phyloP scores from a whole-genome alignment of 2,329 filamentous ascomycete species.

The Sarocladium brachiariae region DNA sequence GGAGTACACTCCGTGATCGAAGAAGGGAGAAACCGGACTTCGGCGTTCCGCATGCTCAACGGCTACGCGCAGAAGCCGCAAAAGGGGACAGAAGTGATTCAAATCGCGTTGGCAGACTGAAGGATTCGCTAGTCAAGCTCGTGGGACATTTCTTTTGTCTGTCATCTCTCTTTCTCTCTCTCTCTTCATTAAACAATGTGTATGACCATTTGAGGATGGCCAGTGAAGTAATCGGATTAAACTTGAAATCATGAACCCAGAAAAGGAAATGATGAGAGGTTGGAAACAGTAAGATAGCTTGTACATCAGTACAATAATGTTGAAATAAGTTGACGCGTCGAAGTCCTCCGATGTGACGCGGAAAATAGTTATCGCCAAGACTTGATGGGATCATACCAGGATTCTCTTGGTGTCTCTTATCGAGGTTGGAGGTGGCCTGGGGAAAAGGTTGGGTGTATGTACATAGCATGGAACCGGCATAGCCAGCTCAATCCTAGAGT shows the following conservation, averaged over 20 bases:
- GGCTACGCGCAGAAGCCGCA: slow-evolving; percentile 59
- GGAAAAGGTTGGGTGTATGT: too few species aligned
- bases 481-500: too few species aligned
- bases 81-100: slow-evolving; percentile 29
- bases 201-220: neutral
- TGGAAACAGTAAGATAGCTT: neutral
- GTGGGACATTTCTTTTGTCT: neutral
- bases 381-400: too few species aligned
- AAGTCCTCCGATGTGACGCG: too few species aligned
- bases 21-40: slow-evolving; percentile 52
- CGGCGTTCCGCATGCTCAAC: slow-evolving; percentile 54
- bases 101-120: slow-evolving; percentile 24
- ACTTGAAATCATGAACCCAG: too few species aligned
- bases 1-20: slow-evolving; percentile 55
- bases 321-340: too few species aligned
- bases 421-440: too few species aligned
- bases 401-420: too few species aligned
- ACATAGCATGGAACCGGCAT: too few species aligned
- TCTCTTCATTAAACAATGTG: too few species aligned
- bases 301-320: neutral
- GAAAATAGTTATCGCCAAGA: too few species aligned
- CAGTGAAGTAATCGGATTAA: neutral
- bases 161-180: neutral
- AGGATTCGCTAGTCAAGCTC: neutral
- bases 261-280: neutral